Evolutionary conservation across 2,329 filamentous ascomycete species (phyloP), one percentile per base, ranked within the genome.

Genomic region (Keithomyces neogunnii): DNA sequence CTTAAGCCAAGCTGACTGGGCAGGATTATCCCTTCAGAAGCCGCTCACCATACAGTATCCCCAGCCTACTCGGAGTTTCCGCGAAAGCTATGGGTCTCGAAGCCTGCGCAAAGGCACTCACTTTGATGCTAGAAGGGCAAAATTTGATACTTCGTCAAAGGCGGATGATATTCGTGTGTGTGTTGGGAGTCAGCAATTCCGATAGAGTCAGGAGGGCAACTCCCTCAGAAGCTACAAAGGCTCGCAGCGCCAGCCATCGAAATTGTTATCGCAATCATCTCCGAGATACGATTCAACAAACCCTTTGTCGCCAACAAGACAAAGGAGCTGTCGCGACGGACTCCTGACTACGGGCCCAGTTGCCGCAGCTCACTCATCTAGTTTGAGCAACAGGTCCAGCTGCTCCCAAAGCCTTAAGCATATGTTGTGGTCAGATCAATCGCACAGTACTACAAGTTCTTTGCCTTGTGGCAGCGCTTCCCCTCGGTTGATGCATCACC

Each of bases 21-120:
- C 60, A 0, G 65, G 67, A 3, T 53, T 68, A 5, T 53, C 52
- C 19, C 47, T 65, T 9, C 66, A 69, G 45, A 68, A 66, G 46
- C 56, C 62, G 7, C 53, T 65, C 11, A 43, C 53, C 2, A 51
- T 59, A 6, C 53, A 60, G 9, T 61, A 59, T 43, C 51, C 59
- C 5, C 53, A 53, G 45, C 53, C 55, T 28, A 52, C 38, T 35
- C 52, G 52, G 33, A 47, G 47, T 44, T 38, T 52, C 9, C 47
- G 39, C n/a, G 47, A 40, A 28, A 50, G 39, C 44, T 35, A 44
- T 39, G 26, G 32, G 31, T 44, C 28, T 28, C 52, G 35, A 28
- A 50, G 50, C 10, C 19, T 49, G 5, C 47, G 47, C 39, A 50
- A 48, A 7, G 6, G 38, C 6, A 5, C 35, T 1, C 26, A 30